These are phyloP conservation scores for Plasmodium knowlesi DNA, from an alignment of 169 alveolate species.

Conservation along the genomic window DNA sequence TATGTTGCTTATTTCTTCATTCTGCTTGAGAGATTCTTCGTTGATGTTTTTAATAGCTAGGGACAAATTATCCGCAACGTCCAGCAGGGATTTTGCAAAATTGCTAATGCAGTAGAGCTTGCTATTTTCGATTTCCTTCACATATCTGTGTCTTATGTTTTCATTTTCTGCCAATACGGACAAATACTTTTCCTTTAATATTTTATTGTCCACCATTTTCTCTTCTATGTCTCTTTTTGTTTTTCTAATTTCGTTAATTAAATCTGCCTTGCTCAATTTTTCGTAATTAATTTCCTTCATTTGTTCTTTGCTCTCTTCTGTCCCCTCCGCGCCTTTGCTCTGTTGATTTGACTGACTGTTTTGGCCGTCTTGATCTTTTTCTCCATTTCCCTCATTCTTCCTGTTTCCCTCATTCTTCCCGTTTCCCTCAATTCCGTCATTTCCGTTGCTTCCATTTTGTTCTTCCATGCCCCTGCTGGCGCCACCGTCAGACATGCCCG, in stretches of 20 bases:
- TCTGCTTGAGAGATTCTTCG: conserved; percentile 70
- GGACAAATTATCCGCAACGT: conserved; percentile 90
- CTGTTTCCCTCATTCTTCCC: background rate
- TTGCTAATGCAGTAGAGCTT: conserved; percentile 88
- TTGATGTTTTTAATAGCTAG: conserved; percentile 82
- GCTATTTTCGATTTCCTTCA: conserved; percentile 84
- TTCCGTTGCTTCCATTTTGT: background rate
- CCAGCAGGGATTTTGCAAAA: conserved; percentile 91
- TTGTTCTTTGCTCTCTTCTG: background rate
- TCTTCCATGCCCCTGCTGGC: background rate
- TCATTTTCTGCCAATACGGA: conserved; percentile 88
- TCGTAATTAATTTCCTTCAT: conserved; percentile 38
- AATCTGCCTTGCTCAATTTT: conserved; percentile 36
- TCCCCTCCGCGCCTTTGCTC: conserved; percentile 1
- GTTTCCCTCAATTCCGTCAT: background rate
- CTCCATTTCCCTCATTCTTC: background rate
- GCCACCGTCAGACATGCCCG: conserved; percentile 15
- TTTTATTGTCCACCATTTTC: conserved; percentile 74
- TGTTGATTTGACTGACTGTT: background rate
- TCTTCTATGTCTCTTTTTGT: conserved; percentile 76
- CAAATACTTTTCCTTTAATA: conserved; percentile 83
- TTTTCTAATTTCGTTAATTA: conserved; percentile 51
- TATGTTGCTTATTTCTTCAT: conserved; percentile 75
- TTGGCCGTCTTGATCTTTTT: background rate
- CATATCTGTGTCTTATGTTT: conserved; percentile 84